A percentile compares a stretch with the other conserved stretches of the same genome.
Conservation (phyloP, 2,329 filamentous ascomycete genomes). For the Cladophialophora yegresii region DNA sequence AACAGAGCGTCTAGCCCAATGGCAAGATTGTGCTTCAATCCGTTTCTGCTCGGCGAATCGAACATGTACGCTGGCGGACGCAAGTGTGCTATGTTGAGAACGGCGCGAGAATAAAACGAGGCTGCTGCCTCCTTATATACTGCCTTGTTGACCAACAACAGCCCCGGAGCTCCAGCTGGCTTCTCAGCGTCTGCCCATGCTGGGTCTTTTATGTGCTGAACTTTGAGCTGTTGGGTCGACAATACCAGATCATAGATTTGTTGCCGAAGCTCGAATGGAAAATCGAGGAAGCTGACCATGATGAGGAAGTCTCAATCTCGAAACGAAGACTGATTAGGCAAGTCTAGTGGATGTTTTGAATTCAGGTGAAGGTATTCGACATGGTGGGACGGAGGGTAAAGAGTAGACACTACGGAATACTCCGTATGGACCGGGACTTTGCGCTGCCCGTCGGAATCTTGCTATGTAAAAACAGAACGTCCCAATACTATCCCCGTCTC, state of each 20-base stretch:
- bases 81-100: slow-evolving; percentile 25
- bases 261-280: slow-evolving; percentile 19
- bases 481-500: not conserved
- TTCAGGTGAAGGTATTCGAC: not conserved
- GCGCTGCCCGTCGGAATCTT: not conserved
- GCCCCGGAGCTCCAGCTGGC: slow-evolving; percentile 16
- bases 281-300: slow-evolving; percentile 18
- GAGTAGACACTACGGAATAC: too few species aligned
- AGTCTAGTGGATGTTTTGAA: not conserved
- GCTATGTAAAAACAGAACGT: not conserved
- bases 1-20: slow-evolving; percentile 16
- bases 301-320: not conserved
- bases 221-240: slow-evolving; percentile 20
- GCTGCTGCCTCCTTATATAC: slow-evolving; percentile 24
- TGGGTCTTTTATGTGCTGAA: slow-evolving; percentile 21
- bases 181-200: slow-evolving; percentile 10
- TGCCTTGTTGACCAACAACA: slow-evolving; percentile 22
- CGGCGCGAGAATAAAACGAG: slow-evolving; percentile 25
- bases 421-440: not conserved
- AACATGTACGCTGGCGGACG: slow-evolving; percentile 13
- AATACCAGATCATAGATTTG: slow-evolving; percentile 23
- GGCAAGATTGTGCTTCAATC: slow-evolving; percentile 15
- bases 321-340: not conserved
- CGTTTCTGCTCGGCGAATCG: slow-evolving; percentile 1
- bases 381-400: not conserved